phyloP scores from a whole-genome alignment of 352 stramenopile species.

The Pythium insidiosum region DNA sequence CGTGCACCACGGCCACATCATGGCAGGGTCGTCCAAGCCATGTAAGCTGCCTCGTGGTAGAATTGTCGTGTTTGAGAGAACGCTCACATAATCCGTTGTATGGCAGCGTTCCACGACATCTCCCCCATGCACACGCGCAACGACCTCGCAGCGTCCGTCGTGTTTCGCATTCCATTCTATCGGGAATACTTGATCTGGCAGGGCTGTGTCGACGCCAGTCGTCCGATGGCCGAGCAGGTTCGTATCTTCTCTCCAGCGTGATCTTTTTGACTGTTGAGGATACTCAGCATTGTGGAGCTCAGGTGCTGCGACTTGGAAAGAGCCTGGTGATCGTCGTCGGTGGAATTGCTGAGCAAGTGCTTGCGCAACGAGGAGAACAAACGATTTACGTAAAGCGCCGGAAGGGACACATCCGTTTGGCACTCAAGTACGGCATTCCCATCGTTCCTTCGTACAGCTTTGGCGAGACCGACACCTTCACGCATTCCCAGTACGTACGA shows the following conservation, averaged over 20 bases:
- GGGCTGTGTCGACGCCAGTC: slow-evolving; percentile 64
- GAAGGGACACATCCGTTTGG: slow-evolving; percentile 72
- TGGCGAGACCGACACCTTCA: slow-evolving; percentile 79
- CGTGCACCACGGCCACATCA: slow-evolving; percentile 51
- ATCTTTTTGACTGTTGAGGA: background rate
- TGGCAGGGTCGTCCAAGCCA: slow-evolving; percentile 47
- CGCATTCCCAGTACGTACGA: slow-evolving; percentile 42
- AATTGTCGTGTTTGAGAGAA: slow-evolving; percentile 2
- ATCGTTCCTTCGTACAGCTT: slow-evolving; percentile 75
- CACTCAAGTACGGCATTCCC: slow-evolving; percentile 62
- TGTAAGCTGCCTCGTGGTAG: slow-evolving; percentile 2
- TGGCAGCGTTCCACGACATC: slow-evolving; percentile 67
- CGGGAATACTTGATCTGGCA: slow-evolving; percentile 76
- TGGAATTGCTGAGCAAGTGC: slow-evolving; percentile 78
- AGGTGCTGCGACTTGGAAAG: slow-evolving; percentile 59
- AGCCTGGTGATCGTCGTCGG: slow-evolving; percentile 76
- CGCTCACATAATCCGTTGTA: background rate
- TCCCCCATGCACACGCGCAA: slow-evolving; percentile 49
- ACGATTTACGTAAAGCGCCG: slow-evolving; percentile 72
- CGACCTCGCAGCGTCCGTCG: slow-evolving; percentile 66
- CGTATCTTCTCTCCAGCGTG: background rate
- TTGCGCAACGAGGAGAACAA: slow-evolving; percentile 60
- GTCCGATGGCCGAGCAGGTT: slow-evolving; percentile 38
- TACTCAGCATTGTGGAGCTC: no score
- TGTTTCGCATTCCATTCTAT: slow-evolving; percentile 71